Conservation (phyloP, 495 filamentous ascomycete species). For the Aspergillus cristatus region DNA sequence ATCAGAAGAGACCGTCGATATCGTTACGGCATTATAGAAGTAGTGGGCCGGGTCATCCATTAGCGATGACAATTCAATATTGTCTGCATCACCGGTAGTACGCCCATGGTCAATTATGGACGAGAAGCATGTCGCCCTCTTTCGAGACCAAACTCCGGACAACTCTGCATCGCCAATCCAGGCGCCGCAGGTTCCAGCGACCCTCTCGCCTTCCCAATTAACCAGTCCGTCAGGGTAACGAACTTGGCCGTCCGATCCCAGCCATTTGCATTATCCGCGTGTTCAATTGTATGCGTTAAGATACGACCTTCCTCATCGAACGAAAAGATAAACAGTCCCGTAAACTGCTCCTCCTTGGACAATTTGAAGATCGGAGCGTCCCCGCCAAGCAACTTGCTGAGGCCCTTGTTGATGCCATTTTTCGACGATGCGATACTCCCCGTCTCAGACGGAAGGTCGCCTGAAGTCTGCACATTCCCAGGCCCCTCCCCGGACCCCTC, state of each 20-base stretch:
- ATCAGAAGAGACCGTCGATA: too few relatives aligned
- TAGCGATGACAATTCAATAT: too few relatives aligned
- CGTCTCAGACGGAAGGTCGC: too few relatives aligned
- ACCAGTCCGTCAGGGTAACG: constrained; percentile 81
- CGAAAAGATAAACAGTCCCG: constrained; percentile 85
- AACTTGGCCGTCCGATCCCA: constrained; percentile 65
- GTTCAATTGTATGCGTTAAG: constrained; percentile 82
- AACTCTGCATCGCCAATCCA: constrained; percentile 23
- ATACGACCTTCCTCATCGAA: constrained; percentile 88
- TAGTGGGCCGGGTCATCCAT: too few relatives aligned
- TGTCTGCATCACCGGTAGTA: too few relatives aligned
- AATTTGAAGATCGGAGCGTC: constrained; percentile 67
- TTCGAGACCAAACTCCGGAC: background rate
- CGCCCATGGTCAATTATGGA: background rate
- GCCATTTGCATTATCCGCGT: constrained; percentile 68
- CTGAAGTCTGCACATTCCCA: too few relatives aligned
- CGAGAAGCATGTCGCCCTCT: background rate
- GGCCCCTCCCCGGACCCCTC: too few relatives aligned
- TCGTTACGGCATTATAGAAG: too few relatives aligned
- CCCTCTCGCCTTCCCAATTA: constrained; percentile 55
- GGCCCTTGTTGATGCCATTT: constrained; percentile 26
- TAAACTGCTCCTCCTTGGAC: constrained; percentile 46
- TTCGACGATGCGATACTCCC: constrained; percentile 15
- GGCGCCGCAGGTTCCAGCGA: constrained; percentile 33
- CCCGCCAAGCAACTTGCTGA: constrained; percentile 40